phyloP scores from a whole-genome alignment of 2,329 filamentous ascomycete species.

The Claviceps sp. region DNA sequence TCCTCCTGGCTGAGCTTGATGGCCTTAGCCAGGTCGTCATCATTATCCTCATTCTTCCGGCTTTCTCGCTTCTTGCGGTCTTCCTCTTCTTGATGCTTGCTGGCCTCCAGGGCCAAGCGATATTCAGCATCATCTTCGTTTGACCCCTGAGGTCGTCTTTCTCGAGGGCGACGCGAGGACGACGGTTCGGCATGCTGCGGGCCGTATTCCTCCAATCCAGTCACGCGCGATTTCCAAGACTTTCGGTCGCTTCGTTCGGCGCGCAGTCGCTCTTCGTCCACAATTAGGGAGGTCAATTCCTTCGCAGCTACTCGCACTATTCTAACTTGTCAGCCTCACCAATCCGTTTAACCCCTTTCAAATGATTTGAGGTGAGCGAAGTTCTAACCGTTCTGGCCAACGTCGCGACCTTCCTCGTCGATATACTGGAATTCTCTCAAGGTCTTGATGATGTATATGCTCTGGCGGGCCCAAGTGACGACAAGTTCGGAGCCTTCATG shows the following conservation, averaged over 20 bases:
- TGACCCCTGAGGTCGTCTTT: conserved; percentile 32
- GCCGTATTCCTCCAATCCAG: conserved; percentile 74
- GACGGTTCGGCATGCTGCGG: conserved; percentile 30
- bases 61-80: conserved; percentile 62
- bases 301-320: conserved; percentile 90
- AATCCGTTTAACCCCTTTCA: neutral
- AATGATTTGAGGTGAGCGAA: neutral
- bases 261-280: conserved; percentile 86
- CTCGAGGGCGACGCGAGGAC: conserved; percentile 30
- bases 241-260: conserved; percentile 84
- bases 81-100: conserved; percentile 89
- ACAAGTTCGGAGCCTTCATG: conserved; percentile 95
- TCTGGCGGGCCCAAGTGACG: conserved; percentile 95
- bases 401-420: conserved; percentile 88
- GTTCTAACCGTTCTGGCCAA: conserved; percentile 81
- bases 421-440: conserved; percentile 93
- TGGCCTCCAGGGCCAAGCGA: conserved; percentile 80
- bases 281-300: conserved; percentile 79
- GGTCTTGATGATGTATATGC: conserved; percentile 98
- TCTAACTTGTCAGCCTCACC: conserved; percentile 6
- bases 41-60: conserved; percentile 41
- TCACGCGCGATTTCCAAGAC: conserved; percentile 93
- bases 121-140: conserved; percentile 89
- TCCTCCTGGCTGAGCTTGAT: conserved; percentile 92
- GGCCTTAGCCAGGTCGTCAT: conserved; percentile 87